Conservation (phyloP, 1,284 basidiomycete genomes). For the Ganoderma lingzhi region DNA sequence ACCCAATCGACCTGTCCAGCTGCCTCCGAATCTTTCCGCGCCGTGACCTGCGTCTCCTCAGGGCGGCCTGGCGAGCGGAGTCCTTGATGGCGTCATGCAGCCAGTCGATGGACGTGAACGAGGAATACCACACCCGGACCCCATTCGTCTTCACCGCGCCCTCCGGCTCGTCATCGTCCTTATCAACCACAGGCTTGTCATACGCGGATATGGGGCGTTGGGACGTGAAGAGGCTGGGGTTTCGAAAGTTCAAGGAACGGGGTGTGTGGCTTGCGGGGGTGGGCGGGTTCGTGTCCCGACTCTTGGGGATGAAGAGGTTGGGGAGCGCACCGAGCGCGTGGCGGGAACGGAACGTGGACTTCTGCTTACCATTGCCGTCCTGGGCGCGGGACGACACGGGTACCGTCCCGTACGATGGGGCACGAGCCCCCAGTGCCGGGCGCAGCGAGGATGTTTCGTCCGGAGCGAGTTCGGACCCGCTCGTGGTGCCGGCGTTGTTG, state of each 20-base stretch:
- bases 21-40: slow-evolving; percentile 76
- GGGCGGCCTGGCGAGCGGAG: slow-evolving; percentile 77
- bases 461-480: not conserved
- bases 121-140: slow-evolving; percentile 92
- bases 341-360: slow-evolving; percentile 43
- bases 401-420: slow-evolving; percentile 59
- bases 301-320: slow-evolving; percentile 44
- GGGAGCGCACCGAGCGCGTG: slow-evolving; percentile 47
- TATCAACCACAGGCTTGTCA: slow-evolving; percentile 59
- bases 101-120: slow-evolving; percentile 89
- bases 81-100: slow-evolving; percentile 94
- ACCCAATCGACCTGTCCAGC: slow-evolving; percentile 87
- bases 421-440: slow-evolving; percentile 27
- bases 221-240: slow-evolving; percentile 48
- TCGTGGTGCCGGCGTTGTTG: slow-evolving; percentile 27
- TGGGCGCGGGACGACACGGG: slow-evolving; percentile 31
- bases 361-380: slow-evolving; percentile 33
- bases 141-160: slow-evolving; percentile 81
- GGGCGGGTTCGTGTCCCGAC: slow-evolving; percentile 43
- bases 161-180: slow-evolving; percentile 50
- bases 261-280: slow-evolving; percentile 37
- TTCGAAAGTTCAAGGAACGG: slow-evolving; percentile 49
- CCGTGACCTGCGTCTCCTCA: slow-evolving; percentile 73
- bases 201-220: slow-evolving; percentile 79
- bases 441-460: slow-evolving; percentile 40